Evolutionary conservation across 2,329 filamentous ascomycete genomes (phyloP).

Genomic region (Neofusicoccum cordaticola): DNA sequence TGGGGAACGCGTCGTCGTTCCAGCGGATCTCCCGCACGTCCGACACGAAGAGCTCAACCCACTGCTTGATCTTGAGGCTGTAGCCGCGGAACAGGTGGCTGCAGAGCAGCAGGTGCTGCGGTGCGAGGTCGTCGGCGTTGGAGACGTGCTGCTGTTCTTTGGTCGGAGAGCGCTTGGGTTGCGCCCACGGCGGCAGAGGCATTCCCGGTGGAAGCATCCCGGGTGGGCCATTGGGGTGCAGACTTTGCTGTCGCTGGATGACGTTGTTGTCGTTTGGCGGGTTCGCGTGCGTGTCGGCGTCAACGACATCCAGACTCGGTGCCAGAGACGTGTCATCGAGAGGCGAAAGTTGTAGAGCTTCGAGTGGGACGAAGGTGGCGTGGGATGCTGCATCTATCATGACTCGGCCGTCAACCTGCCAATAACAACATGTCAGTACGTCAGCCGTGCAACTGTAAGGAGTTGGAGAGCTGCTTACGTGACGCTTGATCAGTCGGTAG

Average conservation of each 20-base stretch:
- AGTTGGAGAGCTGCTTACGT: slow-evolving; percentile 28
- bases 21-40: slow-evolving; percentile 27
- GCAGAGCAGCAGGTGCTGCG: slow-evolving; percentile 23
- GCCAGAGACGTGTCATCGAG: not conserved
- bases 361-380: not conserved
- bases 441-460: too few relatives aligned
- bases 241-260: too few relatives aligned
- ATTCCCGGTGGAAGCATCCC: too few relatives aligned
- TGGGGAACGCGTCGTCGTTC: slow-evolving; percentile 30
- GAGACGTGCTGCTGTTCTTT: too few relatives aligned
- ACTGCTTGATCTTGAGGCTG: slow-evolving; percentile 32
- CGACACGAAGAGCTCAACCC: slow-evolving; percentile 28
- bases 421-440: too few relatives aligned
- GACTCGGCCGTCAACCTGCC: slow-evolving; percentile 46
- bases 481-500: not conserved
- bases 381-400: slow-evolving; percentile 45
- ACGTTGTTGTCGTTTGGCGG: not conserved
- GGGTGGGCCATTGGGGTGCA: too few relatives aligned
- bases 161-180: too few relatives aligned
- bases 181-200: too few relatives aligned
- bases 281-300: not conserved
- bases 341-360: not conserved
- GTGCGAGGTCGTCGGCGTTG: slow-evolving; percentile 18
- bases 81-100: slow-evolving; percentile 30
- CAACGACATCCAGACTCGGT: not conserved